Conservation (phyloP, 208 protist species). For the Sergeia podlipaevii region DNA sequence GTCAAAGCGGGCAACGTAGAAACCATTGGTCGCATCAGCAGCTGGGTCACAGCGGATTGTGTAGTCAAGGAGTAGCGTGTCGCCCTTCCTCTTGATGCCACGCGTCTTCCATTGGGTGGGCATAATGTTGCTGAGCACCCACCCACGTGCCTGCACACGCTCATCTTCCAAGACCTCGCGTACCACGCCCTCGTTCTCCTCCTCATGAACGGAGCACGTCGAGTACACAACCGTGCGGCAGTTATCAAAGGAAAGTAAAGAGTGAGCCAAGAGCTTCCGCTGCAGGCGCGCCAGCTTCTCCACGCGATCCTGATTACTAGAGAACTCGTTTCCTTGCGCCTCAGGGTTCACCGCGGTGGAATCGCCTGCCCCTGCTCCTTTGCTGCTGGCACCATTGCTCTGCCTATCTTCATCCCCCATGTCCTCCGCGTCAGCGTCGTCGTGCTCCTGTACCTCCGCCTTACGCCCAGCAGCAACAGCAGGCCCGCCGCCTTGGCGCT, state of each 20-base stretch:
- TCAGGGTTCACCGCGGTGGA: constrained; percentile 30
- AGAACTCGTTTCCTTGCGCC: constrained; percentile 37
- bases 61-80: constrained; percentile 55
- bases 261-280: constrained; percentile 83
- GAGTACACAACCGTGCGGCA: constrained; percentile 90
- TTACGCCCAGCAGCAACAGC: constrained; percentile 3
- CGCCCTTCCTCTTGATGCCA: constrained; percentile 16
- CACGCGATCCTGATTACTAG: constrained; percentile 62
- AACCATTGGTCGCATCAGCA: constrained; percentile 75
- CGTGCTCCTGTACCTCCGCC: constrained; percentile 1
- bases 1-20: constrained; percentile 87
- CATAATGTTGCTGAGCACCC: constrained; percentile 85
- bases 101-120: constrained; percentile 55
- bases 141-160: constrained; percentile 69
- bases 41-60: constrained; percentile 84
- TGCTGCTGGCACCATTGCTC: constrained; percentile 4
- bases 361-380: constrained; percentile 1
- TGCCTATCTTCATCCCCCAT: not conserved
- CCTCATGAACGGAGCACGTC: constrained; percentile 89
- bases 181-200: constrained; percentile 89
- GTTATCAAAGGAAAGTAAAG: constrained; percentile 83
- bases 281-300: constrained; percentile 77
- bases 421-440: not conserved
- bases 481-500: not conserved
- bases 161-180: constrained; percentile 69